A percentile compares a stretch with the other conserved stretches of the same genome.
Evolutionary conservation across 1,139 yeast genomes (phyloP).

Genomic region (Diutina ranongensis): DNA sequence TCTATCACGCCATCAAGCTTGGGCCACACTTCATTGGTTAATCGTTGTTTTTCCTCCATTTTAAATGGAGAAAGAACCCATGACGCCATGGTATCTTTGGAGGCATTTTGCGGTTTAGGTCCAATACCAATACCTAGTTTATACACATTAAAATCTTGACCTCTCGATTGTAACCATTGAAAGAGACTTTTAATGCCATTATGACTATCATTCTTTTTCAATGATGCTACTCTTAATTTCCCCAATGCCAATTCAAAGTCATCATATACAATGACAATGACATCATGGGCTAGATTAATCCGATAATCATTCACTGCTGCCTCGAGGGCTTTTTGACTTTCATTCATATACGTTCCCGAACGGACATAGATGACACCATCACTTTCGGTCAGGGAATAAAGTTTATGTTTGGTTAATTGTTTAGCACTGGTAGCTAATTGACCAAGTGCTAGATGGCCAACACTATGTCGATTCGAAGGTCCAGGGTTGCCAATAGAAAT

Average conservation of each 20-base stretch:
- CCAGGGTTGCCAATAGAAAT: conserved; percentile 37
- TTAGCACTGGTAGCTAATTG: conserved; percentile 17
- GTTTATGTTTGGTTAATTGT: conserved; percentile 13
- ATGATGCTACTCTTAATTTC: conserved; percentile 17
- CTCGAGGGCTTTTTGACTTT: conserved; percentile 21
- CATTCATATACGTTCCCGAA: conserved; percentile 32
- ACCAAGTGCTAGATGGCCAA: conserved; percentile 27
- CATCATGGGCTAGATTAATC: conserved; percentile 11
- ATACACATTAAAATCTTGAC: conserved; percentile 6
- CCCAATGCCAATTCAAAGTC: conserved; percentile 28
- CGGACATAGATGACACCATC: conserved; percentile 20
- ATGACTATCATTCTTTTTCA: conserved; percentile 29
- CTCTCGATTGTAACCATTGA: conserved; percentile 8
- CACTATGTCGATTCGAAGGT: conserved; percentile 26
- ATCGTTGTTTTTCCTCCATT: conserved; percentile 8
- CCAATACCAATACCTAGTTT: conserved; percentile 35
- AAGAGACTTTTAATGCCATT: conserved; percentile 26
- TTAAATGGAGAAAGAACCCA: conserved; percentile 26
- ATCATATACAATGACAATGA: conserved; percentile 23
- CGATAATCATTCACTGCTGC: conserved; percentile 15
- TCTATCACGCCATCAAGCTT: not conserved
- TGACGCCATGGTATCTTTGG: conserved; percentile 23
- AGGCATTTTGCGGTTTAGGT: conserved; percentile 28
- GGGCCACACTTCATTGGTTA: not conserved
- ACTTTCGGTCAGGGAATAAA: conserved; percentile 17